Conservation (phyloP, 73 alveolate genomes). For the Halteria grandinella region DNA sequence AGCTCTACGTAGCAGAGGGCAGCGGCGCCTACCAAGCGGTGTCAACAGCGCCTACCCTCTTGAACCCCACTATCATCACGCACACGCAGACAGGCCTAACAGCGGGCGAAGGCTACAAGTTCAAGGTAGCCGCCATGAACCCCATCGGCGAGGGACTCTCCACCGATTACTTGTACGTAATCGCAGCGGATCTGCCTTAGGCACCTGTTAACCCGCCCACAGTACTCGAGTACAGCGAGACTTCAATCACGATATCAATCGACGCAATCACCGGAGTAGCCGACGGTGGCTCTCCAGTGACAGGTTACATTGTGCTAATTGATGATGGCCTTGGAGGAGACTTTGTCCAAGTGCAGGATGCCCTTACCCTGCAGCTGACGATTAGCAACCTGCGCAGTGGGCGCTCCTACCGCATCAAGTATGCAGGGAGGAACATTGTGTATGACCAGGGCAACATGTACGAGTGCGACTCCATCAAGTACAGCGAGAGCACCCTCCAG, state of each 20-base stretch:
- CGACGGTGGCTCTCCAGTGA: constrained; percentile 65
- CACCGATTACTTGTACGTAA: constrained; percentile 38
- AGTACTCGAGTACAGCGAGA: constrained; percentile 11
- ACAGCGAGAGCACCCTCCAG: constrained; percentile 29
- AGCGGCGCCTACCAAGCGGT: constrained; percentile 54
- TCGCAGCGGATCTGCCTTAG: constrained; percentile 69
- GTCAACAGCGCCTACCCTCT: constrained; percentile 47
- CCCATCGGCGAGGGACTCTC: constrained; percentile 45
- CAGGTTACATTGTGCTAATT: constrained; percentile 64
- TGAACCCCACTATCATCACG: constrained; percentile 28
- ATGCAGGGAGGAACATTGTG: constrained; percentile 71
- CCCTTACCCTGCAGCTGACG: constrained; percentile 38
- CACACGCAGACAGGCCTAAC: constrained; percentile 14
- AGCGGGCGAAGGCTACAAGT: constrained; percentile 47
- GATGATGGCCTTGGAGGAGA: constrained; percentile 73
- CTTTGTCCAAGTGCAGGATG: constrained; percentile 42
- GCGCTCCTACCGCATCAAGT: constrained; percentile 59
- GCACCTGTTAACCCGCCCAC: constrained; percentile 67
- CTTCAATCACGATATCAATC: constrained; percentile 30
- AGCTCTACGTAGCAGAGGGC: constrained; percentile 57
- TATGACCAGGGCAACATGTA: constrained; percentile 63
- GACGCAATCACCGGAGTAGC: constrained; percentile 33
- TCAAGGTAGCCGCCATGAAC: constrained; percentile 61
- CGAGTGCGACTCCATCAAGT: constrained; percentile 55
- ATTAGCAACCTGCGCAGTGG: constrained; percentile 52